Evolutionary conservation across 768 basidiomycete species (phyloP).

Genomic region (Pulveroboletus sp.): DNA sequence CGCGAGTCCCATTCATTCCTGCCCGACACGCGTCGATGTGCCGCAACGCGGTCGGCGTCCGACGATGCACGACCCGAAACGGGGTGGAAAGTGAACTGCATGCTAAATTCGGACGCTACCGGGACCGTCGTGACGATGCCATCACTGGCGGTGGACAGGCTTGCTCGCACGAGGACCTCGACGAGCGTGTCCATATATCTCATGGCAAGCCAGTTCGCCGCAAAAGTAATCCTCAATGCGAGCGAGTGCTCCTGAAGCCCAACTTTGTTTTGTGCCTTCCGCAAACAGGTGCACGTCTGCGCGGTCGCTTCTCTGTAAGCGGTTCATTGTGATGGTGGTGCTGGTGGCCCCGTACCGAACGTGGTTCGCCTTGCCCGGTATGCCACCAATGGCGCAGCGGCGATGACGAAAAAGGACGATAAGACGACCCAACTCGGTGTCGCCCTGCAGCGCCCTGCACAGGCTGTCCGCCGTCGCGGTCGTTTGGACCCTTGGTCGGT

Average conservation of each 20-base stretch:
- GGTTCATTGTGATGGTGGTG: too few relatives aligned
- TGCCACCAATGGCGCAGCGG: background rate
- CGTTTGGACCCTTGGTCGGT: too few relatives aligned
- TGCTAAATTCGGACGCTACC: background rate
- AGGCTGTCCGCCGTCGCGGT: background rate
- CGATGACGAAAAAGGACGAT: background rate
- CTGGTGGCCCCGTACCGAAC: too few relatives aligned
- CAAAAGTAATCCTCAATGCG: background rate
- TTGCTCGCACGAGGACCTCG: too few relatives aligned
- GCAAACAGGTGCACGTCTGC: too few relatives aligned
- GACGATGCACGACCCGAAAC: background rate
- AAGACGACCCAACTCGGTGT: background rate
- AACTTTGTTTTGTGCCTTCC: too few relatives aligned
- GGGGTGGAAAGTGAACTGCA: background rate
- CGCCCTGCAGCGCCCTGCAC: background rate
- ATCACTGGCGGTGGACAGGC: too few relatives aligned
- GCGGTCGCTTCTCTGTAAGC: too few relatives aligned
- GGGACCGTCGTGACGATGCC: background rate
- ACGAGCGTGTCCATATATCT: too few relatives aligned
- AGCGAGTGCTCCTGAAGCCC: background rate
- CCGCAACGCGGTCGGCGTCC: too few relatives aligned
- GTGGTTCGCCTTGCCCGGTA: background rate
- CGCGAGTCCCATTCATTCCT: too few relatives aligned
- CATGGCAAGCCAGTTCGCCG: background rate
- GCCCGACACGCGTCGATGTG: too few relatives aligned